These are phyloP conservation scores for Bryum argenteum DNA, from an alignment of 225 moss, liverwort and hornwort genomes.

Conservation along the genomic window DNA sequence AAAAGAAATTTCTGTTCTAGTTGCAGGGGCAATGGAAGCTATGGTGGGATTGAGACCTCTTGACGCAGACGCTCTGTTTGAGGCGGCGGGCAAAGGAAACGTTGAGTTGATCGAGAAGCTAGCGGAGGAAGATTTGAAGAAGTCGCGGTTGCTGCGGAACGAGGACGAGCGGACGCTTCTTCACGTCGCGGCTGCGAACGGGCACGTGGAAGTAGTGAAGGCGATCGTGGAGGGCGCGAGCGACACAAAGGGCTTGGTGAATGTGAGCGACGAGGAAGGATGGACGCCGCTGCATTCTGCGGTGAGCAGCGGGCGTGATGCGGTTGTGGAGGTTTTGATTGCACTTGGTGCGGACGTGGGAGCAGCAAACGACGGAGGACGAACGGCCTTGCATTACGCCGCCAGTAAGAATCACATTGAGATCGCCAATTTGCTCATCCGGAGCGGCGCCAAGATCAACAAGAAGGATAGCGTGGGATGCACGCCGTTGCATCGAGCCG, in stretches of 20 bases:
- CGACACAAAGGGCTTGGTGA: constrained; percentile 58
- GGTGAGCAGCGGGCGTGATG: constrained; percentile 69
- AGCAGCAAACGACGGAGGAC: constrained; percentile 70
- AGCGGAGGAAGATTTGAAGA: constrained; percentile 55
- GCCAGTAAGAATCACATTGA: constrained; percentile 84
- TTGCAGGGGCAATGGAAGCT: constrained; percentile 46
- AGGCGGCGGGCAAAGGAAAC: constrained; percentile 67
- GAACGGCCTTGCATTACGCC: constrained; percentile 88
- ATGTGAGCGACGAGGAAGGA: constrained; percentile 88
- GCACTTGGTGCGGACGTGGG: constrained; percentile 71
- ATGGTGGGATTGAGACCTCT: constrained; percentile 50
- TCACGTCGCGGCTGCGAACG: constrained; percentile 78
- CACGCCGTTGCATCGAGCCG: constrained; percentile 91
- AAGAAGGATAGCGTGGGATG: constrained; percentile 82
- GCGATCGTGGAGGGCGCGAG: constrained; percentile 57
- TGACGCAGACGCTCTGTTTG: constrained; percentile 57
- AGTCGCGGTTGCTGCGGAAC: constrained; percentile 63
- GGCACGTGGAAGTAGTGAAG: constrained; percentile 61
- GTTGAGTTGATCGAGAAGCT: constrained; percentile 50
- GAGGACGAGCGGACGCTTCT: constrained; percentile 85
- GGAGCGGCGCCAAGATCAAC: constrained; percentile 76
- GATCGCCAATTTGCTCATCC: constrained; percentile 63
- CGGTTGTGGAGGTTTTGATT: constrained; percentile 68
- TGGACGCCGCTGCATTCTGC: constrained; percentile 98
- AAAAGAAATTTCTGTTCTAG: not conserved